Conservation (phyloP, 139 green algal species). For the Chlamydomonas sp. region DNA sequence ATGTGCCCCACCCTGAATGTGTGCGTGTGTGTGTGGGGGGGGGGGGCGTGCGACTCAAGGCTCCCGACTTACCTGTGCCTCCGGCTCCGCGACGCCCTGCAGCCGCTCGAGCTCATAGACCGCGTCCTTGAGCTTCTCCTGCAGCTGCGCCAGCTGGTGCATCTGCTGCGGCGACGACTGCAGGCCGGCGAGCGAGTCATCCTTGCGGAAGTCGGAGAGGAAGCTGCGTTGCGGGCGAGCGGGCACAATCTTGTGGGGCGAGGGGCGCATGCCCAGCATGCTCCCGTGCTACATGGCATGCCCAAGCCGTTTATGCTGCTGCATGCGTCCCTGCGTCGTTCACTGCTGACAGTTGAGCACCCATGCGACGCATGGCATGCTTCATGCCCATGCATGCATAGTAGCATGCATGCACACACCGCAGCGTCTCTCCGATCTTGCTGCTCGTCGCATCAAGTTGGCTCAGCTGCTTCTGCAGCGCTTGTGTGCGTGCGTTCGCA, state of each 20-base stretch:
- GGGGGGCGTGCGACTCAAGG: too few relatives aligned
- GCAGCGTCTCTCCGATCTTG: conserved; percentile 11
- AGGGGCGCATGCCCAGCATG: not conserved
- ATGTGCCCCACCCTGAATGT: too few relatives aligned
- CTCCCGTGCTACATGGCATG: too few relatives aligned
- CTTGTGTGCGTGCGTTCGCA: conserved; percentile 3
- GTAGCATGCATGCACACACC: conserved; percentile 9
- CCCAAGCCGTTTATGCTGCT: too few relatives aligned
- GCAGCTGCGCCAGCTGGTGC: conserved; percentile 6
- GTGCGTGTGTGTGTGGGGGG: too few relatives aligned
- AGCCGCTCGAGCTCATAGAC: conserved; percentile 1
- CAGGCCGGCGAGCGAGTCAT: not conserved
- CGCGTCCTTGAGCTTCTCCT: not conserved
- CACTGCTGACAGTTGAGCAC: too few relatives aligned
- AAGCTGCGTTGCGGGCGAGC: too few relatives aligned
- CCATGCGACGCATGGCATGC: not conserved
- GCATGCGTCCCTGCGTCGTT: too few relatives aligned
- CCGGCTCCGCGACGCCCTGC: too few relatives aligned
- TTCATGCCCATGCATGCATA: not conserved
- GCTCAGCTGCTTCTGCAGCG: conserved; percentile 9
- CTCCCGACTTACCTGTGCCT: too few relatives aligned
- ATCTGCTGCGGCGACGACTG: conserved; percentile 5
- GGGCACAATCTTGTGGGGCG: not conserved
- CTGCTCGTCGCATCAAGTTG: conserved; percentile 9
- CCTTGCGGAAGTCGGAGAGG: conserved; percentile 7